Evolutionary conservation across 108 stramenopile genomes (phyloP).

Genomic region (Schizochytrium sp.): DNA sequence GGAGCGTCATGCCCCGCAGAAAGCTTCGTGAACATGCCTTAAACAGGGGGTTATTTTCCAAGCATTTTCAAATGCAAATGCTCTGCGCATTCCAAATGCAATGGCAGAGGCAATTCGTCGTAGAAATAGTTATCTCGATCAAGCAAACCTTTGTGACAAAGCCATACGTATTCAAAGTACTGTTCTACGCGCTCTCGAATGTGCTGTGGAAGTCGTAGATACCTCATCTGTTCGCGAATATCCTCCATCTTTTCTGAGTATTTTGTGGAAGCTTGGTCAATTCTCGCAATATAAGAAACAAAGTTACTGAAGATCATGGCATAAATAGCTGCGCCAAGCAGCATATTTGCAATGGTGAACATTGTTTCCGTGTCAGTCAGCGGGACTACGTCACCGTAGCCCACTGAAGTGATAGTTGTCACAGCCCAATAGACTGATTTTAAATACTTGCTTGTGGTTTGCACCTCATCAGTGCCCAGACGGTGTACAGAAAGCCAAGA

Average conservation of each 20-base stretch:
- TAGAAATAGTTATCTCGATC: constrained; percentile 48
- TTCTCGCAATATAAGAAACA: constrained; percentile 54
- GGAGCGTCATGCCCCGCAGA: constrained; percentile 16
- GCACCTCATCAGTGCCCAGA: constrained; percentile 2
- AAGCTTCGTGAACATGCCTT: constrained; percentile 25
- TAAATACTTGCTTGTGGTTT: constrained; percentile 28
- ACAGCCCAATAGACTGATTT: constrained; percentile 69
- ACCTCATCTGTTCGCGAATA: constrained; percentile 56
- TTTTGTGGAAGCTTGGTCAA: constrained; percentile 55
- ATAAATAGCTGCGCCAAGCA: constrained; percentile 63
- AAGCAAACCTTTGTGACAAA: constrained; percentile 48
- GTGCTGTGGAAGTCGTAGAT: constrained; percentile 10
- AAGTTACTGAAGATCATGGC: constrained; percentile 60
- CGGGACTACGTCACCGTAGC: constrained; percentile 76
- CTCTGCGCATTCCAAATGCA: constrained; percentile 53
- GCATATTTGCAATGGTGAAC: constrained; percentile 64
- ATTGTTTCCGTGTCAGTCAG: constrained; percentile 62
- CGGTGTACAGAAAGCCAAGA: constrained; percentile 59
- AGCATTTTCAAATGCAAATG: constrained; percentile 26
- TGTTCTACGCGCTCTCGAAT: constrained; percentile 40
- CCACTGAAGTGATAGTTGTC: constrained; percentile 76
- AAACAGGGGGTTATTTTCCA: constrained; percentile 10
- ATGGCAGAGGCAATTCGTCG: constrained; percentile 28
- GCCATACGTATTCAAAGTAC: constrained; percentile 60
- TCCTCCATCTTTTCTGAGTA: constrained; percentile 61